Percentiles rank a stretch among this genome's conserved stretches.
These are phyloP conservation scores for Ogataea allantospora DNA, from an alignment of 805 yeast genomes.

Conservation along the genomic window DNA sequence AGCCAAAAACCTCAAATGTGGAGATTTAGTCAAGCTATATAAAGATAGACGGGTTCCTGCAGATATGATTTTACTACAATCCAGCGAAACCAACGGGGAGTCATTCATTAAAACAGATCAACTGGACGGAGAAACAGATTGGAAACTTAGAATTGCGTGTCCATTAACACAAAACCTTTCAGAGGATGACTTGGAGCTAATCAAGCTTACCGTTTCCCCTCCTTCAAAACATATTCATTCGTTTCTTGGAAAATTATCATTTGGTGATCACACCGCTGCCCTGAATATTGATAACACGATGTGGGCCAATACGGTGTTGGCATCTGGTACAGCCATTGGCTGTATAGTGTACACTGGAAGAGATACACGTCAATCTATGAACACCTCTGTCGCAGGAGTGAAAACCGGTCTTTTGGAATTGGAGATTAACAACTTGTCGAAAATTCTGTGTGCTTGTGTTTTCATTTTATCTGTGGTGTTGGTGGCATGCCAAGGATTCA, in stretches of 20 bases:
- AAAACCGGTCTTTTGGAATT: constrained; percentile 87
- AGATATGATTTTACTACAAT: constrained; percentile 80
- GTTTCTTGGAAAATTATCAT: constrained; percentile 72
- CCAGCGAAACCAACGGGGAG: constrained; percentile 82
- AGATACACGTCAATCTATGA: constrained; percentile 94
- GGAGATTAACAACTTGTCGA: constrained; percentile 86
- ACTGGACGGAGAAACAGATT: constrained; percentile 97
- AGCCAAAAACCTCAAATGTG: constrained; percentile 71
- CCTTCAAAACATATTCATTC: constrained; percentile 84
- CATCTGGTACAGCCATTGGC: constrained; percentile 90
- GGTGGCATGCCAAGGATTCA: constrained; percentile 78
- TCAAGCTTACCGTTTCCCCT: constrained; percentile 64
- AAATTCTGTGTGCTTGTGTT: constrained; percentile 84
- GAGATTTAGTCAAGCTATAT: constrained; percentile 75
- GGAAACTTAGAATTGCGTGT: constrained; percentile 87
- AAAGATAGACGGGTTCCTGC: constrained; percentile 92
- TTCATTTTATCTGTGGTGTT: constrained; percentile 71
- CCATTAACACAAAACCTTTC: constrained; percentile 64
- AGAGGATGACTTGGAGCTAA: constrained; percentile 49
- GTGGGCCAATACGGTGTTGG: constrained; percentile 98
- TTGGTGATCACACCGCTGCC: constrained; percentile 58
- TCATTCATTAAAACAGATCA: constrained; percentile 95
- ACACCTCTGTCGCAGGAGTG: constrained; percentile 82
- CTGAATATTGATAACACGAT: constrained; percentile 85
- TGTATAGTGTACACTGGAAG: constrained; percentile 85